A percentile compares a stretch with the other conserved stretches of the same genome.
These are phyloP conservation scores for Lagenidium giganteum DNA, from an alignment of 352 stramenopile genomes.

Conservation along the genomic window DNA sequence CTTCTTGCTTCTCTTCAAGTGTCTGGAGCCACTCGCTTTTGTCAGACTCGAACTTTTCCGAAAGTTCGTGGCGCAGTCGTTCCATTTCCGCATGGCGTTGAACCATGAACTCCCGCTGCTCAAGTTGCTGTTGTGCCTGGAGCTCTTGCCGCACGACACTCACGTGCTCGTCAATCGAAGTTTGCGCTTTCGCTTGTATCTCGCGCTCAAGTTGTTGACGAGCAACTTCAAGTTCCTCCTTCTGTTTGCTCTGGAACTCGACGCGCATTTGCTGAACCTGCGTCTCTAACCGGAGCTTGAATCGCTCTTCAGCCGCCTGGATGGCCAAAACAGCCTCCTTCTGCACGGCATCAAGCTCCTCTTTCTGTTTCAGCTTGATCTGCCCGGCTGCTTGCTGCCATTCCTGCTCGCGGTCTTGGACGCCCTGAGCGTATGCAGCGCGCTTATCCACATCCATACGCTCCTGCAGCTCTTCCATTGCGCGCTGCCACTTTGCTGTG, in stretches of 20 bases:
- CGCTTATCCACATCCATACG: slow-evolving; percentile 42
- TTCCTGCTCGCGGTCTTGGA: slow-evolving; percentile 47
- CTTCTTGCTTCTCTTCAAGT: slow-evolving; percentile 19
- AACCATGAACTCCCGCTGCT: background rate
- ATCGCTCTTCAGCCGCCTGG: slow-evolving; percentile 40
- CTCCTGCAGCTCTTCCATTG: slow-evolving; percentile 44
- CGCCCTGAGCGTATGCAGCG: slow-evolving; percentile 32
- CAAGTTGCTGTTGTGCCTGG: too few relatives aligned
- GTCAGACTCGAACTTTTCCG: too few relatives aligned
- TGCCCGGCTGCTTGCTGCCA: slow-evolving; percentile 50
- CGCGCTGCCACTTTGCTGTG: slow-evolving; percentile 47
- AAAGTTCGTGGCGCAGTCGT: too few relatives aligned
- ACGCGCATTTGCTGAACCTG: slow-evolving; percentile 23
- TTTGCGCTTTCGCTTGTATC: slow-evolving; percentile 2
- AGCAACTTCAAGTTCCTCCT: too few relatives aligned
- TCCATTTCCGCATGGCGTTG: slow-evolving; percentile 5
- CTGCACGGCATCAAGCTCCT: slow-evolving; percentile 38
- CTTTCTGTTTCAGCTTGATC: slow-evolving; percentile 51
- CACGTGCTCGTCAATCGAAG: background rate
- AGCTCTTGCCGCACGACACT: slow-evolving; percentile 1
- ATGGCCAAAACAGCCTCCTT: slow-evolving; percentile 45
- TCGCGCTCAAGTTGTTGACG: too few relatives aligned
- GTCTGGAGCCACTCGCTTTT: slow-evolving; percentile 9
- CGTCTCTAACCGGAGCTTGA: slow-evolving; percentile 29
- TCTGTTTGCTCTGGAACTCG: too few relatives aligned